Evolutionary conservation across 2,329 filamentous ascomycete species (phyloP).

Genomic region (Penicillium sp.): DNA sequence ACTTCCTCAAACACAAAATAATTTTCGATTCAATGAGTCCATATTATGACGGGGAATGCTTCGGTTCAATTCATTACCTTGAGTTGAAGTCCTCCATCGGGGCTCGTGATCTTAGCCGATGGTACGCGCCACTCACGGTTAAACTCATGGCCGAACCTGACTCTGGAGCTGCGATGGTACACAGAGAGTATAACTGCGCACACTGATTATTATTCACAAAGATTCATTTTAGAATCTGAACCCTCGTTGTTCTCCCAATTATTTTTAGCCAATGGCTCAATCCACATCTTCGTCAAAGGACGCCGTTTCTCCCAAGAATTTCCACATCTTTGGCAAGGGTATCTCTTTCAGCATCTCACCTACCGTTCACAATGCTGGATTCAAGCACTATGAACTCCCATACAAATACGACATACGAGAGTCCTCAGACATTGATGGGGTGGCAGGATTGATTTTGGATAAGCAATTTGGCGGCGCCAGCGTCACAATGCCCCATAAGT

Average conservation of each 20-base stretch:
- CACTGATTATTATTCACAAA: not conserved
- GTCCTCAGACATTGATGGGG: slow-evolving; percentile 42
- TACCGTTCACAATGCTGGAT: slow-evolving; percentile 23
- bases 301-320: slow-evolving; percentile 3
- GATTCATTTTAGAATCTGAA: not conserved
- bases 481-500: slow-evolving; percentile 52
- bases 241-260: not conserved
- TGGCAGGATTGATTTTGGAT: slow-evolving; percentile 34
- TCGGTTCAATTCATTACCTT: slow-evolving; percentile 1
- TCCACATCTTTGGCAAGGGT: slow-evolving; percentile 25
- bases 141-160: slow-evolving; percentile 18
- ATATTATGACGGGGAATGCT: not conserved
- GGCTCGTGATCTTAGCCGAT: not conserved
- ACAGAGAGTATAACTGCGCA: not conserved
- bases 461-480: slow-evolving; percentile 39
- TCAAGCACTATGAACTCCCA: slow-evolving; percentile 16
- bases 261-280: not conserved
- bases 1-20: not conserved
- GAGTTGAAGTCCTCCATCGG: not conserved
- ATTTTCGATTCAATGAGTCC: not conserved
- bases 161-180: not conserved
- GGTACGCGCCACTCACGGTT: slow-evolving; percentile 6
- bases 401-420: slow-evolving; percentile 29
- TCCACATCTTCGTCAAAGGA: not conserved
- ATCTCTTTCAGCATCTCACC: slow-evolving; percentile 27